Evolutionary conservation across 2,329 filamentous ascomycete species (phyloP).

Genomic region (Cordyceps farinosa): DNA sequence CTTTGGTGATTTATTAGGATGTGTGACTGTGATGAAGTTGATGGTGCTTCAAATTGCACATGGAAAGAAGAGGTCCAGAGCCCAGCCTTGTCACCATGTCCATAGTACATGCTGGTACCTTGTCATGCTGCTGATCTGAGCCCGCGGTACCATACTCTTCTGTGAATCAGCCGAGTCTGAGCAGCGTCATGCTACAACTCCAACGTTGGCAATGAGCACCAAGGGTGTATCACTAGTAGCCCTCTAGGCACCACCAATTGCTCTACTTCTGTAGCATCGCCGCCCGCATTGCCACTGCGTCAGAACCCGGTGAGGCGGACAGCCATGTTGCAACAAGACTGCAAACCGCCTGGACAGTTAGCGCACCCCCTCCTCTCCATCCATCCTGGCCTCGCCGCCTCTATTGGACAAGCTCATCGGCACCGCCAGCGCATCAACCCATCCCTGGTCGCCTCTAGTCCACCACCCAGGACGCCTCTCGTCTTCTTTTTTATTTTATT

Average conservation of each 20-base stretch:
- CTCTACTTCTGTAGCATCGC: no score
- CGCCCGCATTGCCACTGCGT: no score
- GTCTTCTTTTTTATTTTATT: background rate
- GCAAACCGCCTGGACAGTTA: background rate
- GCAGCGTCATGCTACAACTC: no score
- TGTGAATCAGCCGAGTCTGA: no score
- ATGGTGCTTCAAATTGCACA: background rate
- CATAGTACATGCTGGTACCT: no score
- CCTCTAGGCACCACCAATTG: background rate
- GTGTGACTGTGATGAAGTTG: background rate
- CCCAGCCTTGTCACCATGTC: no score
- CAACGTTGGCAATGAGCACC: background rate
- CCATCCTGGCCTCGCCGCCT: constrained; percentile 27
- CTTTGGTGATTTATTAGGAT: no score
- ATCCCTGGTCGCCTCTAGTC: constrained; percentile 18
- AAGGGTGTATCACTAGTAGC: background rate
- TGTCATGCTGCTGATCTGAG: no score
- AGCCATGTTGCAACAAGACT: background rate
- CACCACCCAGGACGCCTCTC: background rate
- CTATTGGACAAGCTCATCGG: constrained; percentile 36
- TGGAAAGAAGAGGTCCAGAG: no score
- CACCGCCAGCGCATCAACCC: constrained; percentile 39
- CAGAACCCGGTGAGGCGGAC: no score
- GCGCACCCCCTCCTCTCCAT: background rate
- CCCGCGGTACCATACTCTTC: no score